Base-by-base conservation (phyloP, 208 protist genomes). In the Trichomonas tenax region DNA sequence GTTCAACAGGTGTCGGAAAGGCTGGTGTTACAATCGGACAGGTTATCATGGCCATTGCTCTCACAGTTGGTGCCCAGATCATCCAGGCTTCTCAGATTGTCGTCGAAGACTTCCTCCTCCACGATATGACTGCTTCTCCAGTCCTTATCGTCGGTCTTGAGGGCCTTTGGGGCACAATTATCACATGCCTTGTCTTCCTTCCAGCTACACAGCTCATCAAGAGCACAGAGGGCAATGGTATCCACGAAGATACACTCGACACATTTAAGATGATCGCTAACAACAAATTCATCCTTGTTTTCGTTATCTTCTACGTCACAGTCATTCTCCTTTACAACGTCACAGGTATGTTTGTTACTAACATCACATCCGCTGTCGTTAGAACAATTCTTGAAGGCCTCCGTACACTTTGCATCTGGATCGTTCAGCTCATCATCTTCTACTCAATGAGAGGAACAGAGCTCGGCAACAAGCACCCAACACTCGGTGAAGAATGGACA, bases 61-160 rank as follows among this genome's bases (percentile, higher is more conserved):
- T 89, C 21, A 46, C 40, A 44, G 82, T 89, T 46, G 82, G 82
- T 6, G 45, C 82, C 21, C 82, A 89, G 36, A 0, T 89, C 17
- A 46, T 89, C 31, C 82, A 89, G 41, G 82, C 82, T 8, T 89
- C 82, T 17, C 82, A 89, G 82, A 89, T 89, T 89, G 82, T 89
- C 36, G 82, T 89, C 40, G 82, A 89, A 46, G 82, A 89, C 82
- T 89, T 89, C 82, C 82, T 89, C 41, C 23, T 89, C 6, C 82
- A 89, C 82, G 82, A 89, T 89, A 9, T 44, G 6, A 89, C 82
- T 48, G 1, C 11, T 8, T 89, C 82, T 44, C 82, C 82, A 89
- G 82, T 89, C 17, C 82, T 89, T 89, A 89, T 89, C 48, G 82
- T 89, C 36, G 82, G 82, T 89, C 82, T 89, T 89, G 82, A 89